Evolutionary conservation across 139 green algal genomes (phyloP), one percentile per base, ranked within the genome.

Genomic region (Dunaliella sp.): DNA sequence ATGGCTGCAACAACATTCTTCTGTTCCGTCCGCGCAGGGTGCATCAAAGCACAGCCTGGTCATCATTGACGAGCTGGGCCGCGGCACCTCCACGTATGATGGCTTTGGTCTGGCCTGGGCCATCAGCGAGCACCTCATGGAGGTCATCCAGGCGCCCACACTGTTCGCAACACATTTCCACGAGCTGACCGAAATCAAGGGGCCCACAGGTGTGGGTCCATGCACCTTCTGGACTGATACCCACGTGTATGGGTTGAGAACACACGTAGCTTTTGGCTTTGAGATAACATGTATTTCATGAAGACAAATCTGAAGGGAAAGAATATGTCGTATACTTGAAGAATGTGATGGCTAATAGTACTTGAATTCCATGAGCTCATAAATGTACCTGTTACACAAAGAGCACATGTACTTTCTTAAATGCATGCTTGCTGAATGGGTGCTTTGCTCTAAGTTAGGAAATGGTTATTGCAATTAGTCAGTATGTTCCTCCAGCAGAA

Each of bases 131-230:
- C 94, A 99, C 90, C 88, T 99, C 30, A 95, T 96, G 91, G 76
- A 89, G 57, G 88, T 90, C 1, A 91, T 94, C 12, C 90, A 91
- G 36, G 93, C 90, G n/a, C 92, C 97, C 24, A 95, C 92, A 1
- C 91, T 98, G 12, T 99, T 99, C 88, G 96, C 96, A 22, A 99
- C 97, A 21, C 97, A 99, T 92, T 99, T 99, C 89, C 96, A 99
- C 89, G 97, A 99, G 92, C 94, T 99, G 38, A 99, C 97, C 1
- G 93, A 93, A 59, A 91, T 98, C 26, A 83, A 81, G 74, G 91
- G 87, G 3, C 79, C 84, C 36, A 73, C 73, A 33, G 73, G 73
- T 78, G 22, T n/a, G 58, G 58, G 58, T 74, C 58, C 21, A 24
- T 74, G 58, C 21, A n/a, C 22, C 58, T 74, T 21, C 58, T 24